Conservation (phyloP, 805 yeast genomes). For the Kazachstania bromeliacearum region DNA sequence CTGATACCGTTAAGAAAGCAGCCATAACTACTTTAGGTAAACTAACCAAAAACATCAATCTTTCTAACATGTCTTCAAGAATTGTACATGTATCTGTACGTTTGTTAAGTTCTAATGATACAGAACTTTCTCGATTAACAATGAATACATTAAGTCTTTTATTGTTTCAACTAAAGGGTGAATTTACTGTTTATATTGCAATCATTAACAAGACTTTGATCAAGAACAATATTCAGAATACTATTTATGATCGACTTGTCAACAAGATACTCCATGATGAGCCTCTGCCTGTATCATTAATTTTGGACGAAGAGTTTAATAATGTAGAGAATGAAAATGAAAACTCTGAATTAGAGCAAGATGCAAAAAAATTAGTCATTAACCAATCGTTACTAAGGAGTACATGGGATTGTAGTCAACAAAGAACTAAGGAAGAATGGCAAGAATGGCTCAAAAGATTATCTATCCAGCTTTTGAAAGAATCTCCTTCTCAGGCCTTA, state of each 20-base stretch:
- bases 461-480: conserved; percentile 72
- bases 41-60: conserved; percentile 53
- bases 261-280: conserved; percentile 67
- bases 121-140: conserved; percentile 50
- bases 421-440: conserved; percentile 90
- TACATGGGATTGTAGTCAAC: conserved; percentile 88
- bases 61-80: conserved; percentile 78
- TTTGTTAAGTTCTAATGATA: conserved; percentile 39
- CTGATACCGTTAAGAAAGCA: conserved; percentile 45
- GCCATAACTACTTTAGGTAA: conserved; percentile 78
- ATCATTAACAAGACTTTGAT: conserved; percentile 56
- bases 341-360: conserved; percentile 29
- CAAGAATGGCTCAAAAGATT: conserved; percentile 87
- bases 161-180: conserved; percentile 65
- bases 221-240: conserved; percentile 51
- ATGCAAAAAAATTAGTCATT: conserved; percentile 63
- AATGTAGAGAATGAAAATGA: conserved; percentile 24
- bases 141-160: conserved; percentile 70
- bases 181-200: conserved; percentile 75
- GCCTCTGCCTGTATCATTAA: conserved; percentile 64
- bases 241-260: conserved; percentile 68
- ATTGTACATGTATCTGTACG: conserved; percentile 76
- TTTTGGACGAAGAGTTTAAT: conserved; percentile 34
- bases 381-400: conserved; percentile 53
- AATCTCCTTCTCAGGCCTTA: conserved; percentile 86